phyloP scores from a whole-genome alignment of 164 flowering plant species.

The Annona squamosa region DNA sequence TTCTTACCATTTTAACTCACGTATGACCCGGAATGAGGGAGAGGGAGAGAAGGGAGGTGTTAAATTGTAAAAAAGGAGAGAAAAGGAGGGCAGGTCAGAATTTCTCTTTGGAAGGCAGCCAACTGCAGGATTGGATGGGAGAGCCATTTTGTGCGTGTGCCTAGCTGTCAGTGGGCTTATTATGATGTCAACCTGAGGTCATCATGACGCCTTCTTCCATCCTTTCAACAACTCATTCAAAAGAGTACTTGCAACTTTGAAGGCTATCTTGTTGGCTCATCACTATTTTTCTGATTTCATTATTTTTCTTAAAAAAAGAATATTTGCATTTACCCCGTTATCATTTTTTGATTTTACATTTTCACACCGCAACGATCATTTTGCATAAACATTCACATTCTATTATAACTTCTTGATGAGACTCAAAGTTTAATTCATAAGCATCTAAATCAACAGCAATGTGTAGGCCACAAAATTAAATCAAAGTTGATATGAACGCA shows the following conservation, averaged over 20 bases:
- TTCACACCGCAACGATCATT: no score
- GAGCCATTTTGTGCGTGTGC: background rate
- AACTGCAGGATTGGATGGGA: background rate
- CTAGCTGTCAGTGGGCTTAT: conserved; percentile 5
- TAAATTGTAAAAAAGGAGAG: background rate
- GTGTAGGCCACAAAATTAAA: no score
- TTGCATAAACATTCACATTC: no score
- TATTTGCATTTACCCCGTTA: no score
- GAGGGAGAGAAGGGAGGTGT: no score
- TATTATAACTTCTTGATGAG: no score
- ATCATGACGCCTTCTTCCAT: conserved; percentile 9
- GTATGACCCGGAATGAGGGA: background rate
- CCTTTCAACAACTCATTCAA: background rate
- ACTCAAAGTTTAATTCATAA: no score
- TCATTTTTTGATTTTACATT: no score
- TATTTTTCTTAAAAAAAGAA: no score
- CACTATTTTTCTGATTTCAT: background rate
- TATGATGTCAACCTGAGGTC: conserved; percentile 4
- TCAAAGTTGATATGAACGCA: no score
- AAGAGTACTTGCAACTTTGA: background rate
- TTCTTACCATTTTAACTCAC: background rate
- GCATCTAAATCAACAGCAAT: no score
- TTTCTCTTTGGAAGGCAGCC: background rate
- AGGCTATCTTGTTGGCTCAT: background rate
- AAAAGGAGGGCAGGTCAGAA: background rate